phyloP scores from a whole-genome alignment of 177 flowering plant genomes.

The Vitis hybrid region DNA sequence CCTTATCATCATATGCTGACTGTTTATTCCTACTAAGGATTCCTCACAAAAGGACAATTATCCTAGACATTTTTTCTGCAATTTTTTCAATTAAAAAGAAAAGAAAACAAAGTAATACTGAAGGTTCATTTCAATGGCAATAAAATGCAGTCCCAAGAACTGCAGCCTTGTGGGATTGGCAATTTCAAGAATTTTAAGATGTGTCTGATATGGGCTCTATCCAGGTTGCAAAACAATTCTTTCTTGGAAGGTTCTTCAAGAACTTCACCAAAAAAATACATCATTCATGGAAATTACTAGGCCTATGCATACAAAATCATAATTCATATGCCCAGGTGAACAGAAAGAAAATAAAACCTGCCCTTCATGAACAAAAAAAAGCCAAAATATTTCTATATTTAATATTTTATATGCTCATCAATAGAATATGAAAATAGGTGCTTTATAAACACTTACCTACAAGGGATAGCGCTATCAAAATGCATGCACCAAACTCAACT shows the following conservation, averaged over 20 bases:
- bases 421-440: background rate
- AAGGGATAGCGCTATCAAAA: constrained; percentile 78
- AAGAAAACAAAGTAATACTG: background rate
- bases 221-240: background rate
- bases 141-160: background rate
- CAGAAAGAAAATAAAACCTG: too few species aligned
- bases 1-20: too few species aligned
- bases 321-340: too few species aligned
- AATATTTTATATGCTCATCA: too few species aligned
- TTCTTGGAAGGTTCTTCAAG: too few species aligned
- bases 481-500: constrained; percentile 82
- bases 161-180: background rate
- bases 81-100: background rate
- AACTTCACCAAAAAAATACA: too few species aligned
- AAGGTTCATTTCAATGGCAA: background rate
- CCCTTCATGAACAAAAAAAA: too few species aligned
- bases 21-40: too few species aligned
- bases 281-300: too few species aligned
- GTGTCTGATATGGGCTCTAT: background rate
- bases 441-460: constrained; percentile 49
- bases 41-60: background rate
- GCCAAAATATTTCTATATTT: too few species aligned
- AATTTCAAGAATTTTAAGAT: background rate
- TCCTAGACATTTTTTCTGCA: background rate
- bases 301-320: background rate